These are phyloP conservation scores for Verbena officinalis DNA, from an alignment of 257 asterid genomes.

Conservation along the genomic window DNA sequence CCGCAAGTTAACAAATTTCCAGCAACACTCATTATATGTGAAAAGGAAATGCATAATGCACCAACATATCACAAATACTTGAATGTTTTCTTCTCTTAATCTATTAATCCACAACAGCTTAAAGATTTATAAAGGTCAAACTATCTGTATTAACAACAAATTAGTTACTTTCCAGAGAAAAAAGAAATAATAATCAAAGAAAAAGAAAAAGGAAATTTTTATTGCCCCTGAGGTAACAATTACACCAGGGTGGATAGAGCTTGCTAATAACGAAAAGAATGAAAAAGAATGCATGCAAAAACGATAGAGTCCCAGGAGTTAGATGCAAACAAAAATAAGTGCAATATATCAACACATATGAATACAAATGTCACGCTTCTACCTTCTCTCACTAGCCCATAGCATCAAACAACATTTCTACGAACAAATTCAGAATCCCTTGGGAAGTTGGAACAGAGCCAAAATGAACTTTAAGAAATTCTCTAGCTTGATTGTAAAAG, in stretches of 20 bases:
- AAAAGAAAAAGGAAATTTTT: not conserved
- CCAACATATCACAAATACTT: conserved; percentile 8
- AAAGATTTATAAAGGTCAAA: no score
- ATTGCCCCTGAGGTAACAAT: not conserved
- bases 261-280: conserved; percentile 13
- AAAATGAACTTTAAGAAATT: not conserved
- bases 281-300: not conserved
- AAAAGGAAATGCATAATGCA: not conserved
- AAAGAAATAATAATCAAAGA: no score
- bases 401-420: conserved; percentile 5
- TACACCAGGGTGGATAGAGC: not conserved
- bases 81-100: conserved; percentile 2
- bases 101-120: not conserved
- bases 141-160: not conserved
- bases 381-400: conserved; percentile 17
- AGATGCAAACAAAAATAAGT: conserved; percentile 14
- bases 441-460: conserved; percentile 3
- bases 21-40: not conserved
- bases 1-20: conserved; percentile 8
- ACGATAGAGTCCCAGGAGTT: conserved; percentile 8
- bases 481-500: not conserved
- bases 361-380: not conserved
- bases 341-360: not conserved
- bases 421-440: not conserved
- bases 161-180: not conserved